phyloP scores from a whole-genome alignment of 2,329 filamentous ascomycete genomes.

The Arthrobotrys sinensis region DNA sequence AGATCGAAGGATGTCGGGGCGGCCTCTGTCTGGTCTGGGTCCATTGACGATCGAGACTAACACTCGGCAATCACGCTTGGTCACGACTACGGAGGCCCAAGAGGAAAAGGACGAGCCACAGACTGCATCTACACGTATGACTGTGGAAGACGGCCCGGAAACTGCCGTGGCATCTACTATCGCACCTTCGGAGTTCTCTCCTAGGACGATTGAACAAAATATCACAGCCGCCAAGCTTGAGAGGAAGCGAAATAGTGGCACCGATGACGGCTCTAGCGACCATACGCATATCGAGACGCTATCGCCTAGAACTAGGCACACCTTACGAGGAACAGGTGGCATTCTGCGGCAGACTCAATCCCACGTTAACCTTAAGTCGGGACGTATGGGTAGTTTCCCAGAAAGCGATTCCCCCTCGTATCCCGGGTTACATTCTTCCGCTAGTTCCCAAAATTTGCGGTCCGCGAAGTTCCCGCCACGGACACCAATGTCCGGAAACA shows the following conservation, averaged over 20 bases:
- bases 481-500: slow-evolving; percentile 56
- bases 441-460: slow-evolving; percentile 54
- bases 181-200: slow-evolving; percentile 45
- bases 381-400: slow-evolving; percentile 55
- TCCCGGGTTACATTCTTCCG: slow-evolving; percentile 53
- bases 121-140: slow-evolving; percentile 18
- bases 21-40: slow-evolving; percentile 50
- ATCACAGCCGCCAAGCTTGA: slow-evolving; percentile 51
- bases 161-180: slow-evolving; percentile 37
- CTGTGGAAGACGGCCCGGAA: slow-evolving; percentile 42
- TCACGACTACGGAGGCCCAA: slow-evolving; percentile 23
- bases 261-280: slow-evolving; percentile 57
- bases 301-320: slow-evolving; percentile 52
- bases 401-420: slow-evolving; percentile 52
- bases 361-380: slow-evolving; percentile 59
- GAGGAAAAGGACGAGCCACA: slow-evolving; percentile 36
- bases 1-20: slow-evolving; percentile 55
- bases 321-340: slow-evolving; percentile 49
- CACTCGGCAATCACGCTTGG: slow-evolving; percentile 47
- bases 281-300: slow-evolving; percentile 57
- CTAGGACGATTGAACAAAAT: slow-evolving; percentile 46
- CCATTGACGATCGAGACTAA: slow-evolving; percentile 57
- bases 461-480: slow-evolving; percentile 58
- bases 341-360: slow-evolving; percentile 58
- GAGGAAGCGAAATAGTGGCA: slow-evolving; percentile 50